These are phyloP conservation scores for Allantophomopsis cytisporea DNA, from an alignment of 2,329 filamentous ascomycete species.

Conservation along the genomic window DNA sequence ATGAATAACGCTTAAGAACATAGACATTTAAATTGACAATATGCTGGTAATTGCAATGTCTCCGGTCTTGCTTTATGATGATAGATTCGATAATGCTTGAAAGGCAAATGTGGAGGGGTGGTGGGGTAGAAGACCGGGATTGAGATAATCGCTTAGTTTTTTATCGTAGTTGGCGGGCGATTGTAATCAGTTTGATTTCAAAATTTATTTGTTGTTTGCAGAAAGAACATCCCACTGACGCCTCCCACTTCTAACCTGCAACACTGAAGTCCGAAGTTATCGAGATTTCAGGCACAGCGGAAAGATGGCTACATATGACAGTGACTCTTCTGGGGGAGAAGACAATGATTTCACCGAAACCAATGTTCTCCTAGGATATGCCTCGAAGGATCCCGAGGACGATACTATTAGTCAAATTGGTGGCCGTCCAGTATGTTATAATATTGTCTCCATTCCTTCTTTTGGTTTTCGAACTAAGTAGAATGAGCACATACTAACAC, in stretches of 20 bases:
- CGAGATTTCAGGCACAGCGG: too few relatives aligned
- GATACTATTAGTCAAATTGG: constrained; percentile 83
- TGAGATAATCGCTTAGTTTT: constrained; percentile 1
- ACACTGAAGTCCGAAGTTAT: too few relatives aligned
- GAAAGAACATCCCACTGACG: too few relatives aligned
- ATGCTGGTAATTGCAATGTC: too few relatives aligned
- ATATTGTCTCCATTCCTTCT: background rate
- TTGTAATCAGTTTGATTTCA: background rate
- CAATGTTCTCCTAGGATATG: constrained; percentile 81
- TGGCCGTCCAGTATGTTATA: constrained; percentile 59
- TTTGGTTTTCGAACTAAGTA: background rate
- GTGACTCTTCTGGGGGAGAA: constrained; percentile 64
- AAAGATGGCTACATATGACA: constrained; percentile 48
- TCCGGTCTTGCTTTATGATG: too few relatives aligned
- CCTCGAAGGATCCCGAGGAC: constrained; percentile 57
- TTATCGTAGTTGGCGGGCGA: background rate
- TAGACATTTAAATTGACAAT: too few relatives aligned
- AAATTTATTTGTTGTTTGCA: too few relatives aligned
- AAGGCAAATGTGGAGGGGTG: background rate
- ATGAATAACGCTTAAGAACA: too few relatives aligned
- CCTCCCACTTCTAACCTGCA: too few relatives aligned
- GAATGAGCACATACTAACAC: background rate
- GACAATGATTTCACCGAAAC: constrained; percentile 63
- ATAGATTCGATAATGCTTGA: background rate
- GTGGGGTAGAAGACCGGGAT: background rate